A percentile compares a stretch with the other conserved stretches of the same genome.
These are phyloP conservation scores for Termitomyces sp. DNA, from an alignment of 768 basidiomycete species.

Conservation along the genomic window DNA sequence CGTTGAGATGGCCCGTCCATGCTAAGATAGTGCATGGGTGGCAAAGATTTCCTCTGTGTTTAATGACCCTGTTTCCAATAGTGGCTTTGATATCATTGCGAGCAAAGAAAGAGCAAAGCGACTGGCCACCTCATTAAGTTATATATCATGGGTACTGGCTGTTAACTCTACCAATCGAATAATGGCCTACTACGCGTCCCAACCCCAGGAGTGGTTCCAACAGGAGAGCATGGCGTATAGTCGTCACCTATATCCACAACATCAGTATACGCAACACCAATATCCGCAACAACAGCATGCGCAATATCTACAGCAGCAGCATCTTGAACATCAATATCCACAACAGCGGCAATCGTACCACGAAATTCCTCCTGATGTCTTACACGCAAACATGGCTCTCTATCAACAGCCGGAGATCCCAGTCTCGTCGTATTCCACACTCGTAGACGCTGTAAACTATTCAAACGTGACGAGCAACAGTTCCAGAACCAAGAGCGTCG, in stretches of 20 bases:
- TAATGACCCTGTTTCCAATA: neutral
- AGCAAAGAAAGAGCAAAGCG: slow-evolving; percentile 10
- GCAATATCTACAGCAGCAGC: neutral
- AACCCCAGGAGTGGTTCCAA: slow-evolving; percentile 3
- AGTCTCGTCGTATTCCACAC: slow-evolving; percentile 15
- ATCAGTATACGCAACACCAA: neutral
- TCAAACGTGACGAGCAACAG: neutral
- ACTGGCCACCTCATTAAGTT: slow-evolving; percentile 1
- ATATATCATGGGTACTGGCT: neutral
- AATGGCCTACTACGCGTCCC: slow-evolving; percentile 8
- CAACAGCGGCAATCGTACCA: neutral
- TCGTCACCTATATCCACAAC: neutral
- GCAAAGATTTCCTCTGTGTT: neutral
- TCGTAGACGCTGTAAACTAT: slow-evolving; percentile 14
- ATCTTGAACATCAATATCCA: neutral
- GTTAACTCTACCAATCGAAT: neutral
- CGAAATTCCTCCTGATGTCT: neutral
- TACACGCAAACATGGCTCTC: neutral
- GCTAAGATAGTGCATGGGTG: neutral
- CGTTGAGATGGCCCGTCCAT: neutral
- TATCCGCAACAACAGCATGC: neutral
- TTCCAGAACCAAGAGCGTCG: neutral
- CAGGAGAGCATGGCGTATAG: neutral
- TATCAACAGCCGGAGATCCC: slow-evolving; percentile 6
- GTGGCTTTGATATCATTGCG: slow-evolving; percentile 5